Conservation (phyloP, 306 rosid species). For the Quercus engelmannii region DNA sequence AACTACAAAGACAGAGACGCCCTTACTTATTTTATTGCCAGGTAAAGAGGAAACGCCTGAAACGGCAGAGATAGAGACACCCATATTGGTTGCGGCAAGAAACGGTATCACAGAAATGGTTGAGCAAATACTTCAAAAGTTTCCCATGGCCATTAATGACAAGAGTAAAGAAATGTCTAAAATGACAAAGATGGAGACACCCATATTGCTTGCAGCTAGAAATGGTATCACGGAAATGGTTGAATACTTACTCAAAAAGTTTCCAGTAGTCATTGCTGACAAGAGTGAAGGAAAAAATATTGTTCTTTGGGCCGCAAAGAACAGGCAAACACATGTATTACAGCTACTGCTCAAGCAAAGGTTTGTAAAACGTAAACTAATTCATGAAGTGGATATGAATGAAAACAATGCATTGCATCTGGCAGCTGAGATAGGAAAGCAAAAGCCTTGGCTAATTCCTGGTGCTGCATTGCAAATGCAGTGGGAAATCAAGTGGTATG, state of each 20-base stretch:
- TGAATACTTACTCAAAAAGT: conserved; percentile 26
- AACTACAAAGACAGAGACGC: no score
- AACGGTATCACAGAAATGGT: no score
- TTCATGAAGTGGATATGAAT: conserved; percentile 36
- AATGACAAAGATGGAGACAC: conserved; percentile 23
- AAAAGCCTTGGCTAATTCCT: conserved; percentile 52
- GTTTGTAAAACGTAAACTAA: conserved; percentile 22
- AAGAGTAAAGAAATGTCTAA: no score
- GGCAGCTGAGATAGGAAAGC: conserved; percentile 41
- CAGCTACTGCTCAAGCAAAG: conserved; percentile 18
- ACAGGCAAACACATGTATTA: conserved; percentile 57
- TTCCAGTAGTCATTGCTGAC: conserved; percentile 55
- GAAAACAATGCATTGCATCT: conserved; percentile 64
- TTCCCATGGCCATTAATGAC: no score
- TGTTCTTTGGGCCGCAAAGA: conserved; percentile 54
- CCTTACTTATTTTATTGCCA: no score
- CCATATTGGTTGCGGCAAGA: no score
- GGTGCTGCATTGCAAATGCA: conserved; percentile 67
- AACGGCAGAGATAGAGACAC: no score
- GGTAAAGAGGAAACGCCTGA: no score
- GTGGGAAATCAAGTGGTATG: conserved; percentile 66
- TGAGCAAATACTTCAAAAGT: no score
- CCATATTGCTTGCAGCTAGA: conserved; percentile 53
- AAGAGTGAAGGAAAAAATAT: conserved; percentile 41
- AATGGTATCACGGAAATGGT: conserved; percentile 62